Percentiles rank a stretch among this genome's conserved stretches.
Evolutionary conservation across 2,329 filamentous ascomycete genomes (phyloP).

Genomic region (Colletotrichum theobromicola): DNA sequence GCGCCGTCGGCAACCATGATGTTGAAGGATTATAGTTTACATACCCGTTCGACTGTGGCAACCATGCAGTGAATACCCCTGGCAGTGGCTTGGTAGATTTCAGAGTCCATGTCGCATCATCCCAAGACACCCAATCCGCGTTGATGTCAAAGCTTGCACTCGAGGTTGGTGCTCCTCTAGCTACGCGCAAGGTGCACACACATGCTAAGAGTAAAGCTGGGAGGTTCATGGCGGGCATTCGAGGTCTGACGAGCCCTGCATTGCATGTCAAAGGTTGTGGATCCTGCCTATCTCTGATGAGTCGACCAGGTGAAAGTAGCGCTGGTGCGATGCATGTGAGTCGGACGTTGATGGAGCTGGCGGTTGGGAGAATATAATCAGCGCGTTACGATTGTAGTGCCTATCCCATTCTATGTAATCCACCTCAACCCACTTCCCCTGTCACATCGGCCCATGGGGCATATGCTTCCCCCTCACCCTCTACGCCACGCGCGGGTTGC

Average conservation of each 20-base stretch:
- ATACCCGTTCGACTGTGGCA: constrained; percentile 1
- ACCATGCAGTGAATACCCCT: not conserved
- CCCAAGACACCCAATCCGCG: not conserved
- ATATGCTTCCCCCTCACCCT: not conserved
- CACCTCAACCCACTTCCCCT: not conserved
- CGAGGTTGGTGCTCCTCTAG: not conserved
- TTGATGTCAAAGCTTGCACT: not conserved
- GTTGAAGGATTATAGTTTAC: not conserved
- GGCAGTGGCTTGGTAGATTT: constrained; percentile 1
- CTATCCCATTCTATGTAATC: not conserved
- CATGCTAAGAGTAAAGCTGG: not conserved
- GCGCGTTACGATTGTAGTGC: not conserved
- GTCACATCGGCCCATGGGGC: not conserved
- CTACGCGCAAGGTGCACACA: not conserved
- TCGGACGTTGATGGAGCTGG: not conserved
- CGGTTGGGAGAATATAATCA: not conserved
- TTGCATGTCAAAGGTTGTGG: not conserved
- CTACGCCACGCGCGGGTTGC: not conserved
- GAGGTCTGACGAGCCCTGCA: not conserved
- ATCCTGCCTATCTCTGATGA: not conserved
- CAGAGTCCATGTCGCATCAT: not conserved
- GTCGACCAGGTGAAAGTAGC: not conserved
- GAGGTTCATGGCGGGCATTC: not conserved
- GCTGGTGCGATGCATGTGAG: not conserved
- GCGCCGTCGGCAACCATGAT: not conserved